These are phyloP conservation scores for Daldinia decipiens DNA, from an alignment of 495 filamentous ascomycete genomes.

Conservation along the genomic window DNA sequence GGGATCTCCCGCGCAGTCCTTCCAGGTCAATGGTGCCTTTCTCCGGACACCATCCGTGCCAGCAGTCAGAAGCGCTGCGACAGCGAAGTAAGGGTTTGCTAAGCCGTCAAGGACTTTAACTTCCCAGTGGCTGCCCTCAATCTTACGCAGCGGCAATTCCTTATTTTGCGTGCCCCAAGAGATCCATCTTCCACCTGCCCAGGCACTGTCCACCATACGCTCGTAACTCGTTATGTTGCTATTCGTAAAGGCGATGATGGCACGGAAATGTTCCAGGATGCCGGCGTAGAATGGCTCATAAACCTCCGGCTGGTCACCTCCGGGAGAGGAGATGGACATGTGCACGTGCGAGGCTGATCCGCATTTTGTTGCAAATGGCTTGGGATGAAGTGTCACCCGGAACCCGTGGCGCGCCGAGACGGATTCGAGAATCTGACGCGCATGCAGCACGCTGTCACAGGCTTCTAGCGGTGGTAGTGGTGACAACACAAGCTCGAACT, in stretches of 20 bases:
- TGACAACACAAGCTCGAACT: slow-evolving; percentile 83
- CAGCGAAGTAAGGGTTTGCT: slow-evolving; percentile 76
- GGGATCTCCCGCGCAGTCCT: slow-evolving; percentile 69
- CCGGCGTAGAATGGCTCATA: slow-evolving; percentile 73
- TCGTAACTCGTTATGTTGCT: slow-evolving; percentile 68
- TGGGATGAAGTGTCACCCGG: slow-evolving; percentile 81
- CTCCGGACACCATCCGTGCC: slow-evolving; percentile 69
- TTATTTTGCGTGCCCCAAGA: slow-evolving; percentile 82
- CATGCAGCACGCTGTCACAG: slow-evolving; percentile 76
- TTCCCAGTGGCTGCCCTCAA: slow-evolving; percentile 74
- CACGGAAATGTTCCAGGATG: slow-evolving; percentile 69
- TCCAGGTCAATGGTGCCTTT: slow-evolving; percentile 57
- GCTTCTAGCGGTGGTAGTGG: slow-evolving; percentile 72
- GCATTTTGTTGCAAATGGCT: slow-evolving; percentile 66
- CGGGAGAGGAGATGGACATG: slow-evolving; percentile 65
- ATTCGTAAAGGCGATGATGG: slow-evolving; percentile 74
- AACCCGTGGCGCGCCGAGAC: slow-evolving; percentile 68
- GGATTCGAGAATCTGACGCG: slow-evolving; percentile 72
- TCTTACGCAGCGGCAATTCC: slow-evolving; percentile 72
- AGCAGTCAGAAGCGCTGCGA: slow-evolving; percentile 72
- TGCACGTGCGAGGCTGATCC: slow-evolving; percentile 77
- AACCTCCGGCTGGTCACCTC: slow-evolving; percentile 50
- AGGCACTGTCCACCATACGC: slow-evolving; percentile 70
- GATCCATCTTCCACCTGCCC: slow-evolving; percentile 80
- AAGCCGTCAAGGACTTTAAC: slow-evolving; percentile 75